phyloP scores from a whole-genome alignment of 495 filamentous ascomycete species.

The Neurospora hispaniola region DNA sequence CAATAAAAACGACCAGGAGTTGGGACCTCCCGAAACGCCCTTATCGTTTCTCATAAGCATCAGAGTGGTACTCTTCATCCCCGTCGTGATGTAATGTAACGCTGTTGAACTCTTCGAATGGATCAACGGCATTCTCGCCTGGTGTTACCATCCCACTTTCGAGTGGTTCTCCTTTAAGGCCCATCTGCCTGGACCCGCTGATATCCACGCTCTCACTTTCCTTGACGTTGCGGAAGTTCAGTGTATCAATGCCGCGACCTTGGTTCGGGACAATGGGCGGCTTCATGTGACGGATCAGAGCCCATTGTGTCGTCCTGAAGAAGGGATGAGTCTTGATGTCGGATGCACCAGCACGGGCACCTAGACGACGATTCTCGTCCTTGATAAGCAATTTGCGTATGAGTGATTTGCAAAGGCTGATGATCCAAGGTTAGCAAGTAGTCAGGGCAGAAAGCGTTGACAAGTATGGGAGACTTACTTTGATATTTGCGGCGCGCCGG shows the following conservation, averaged over 20 bases:
- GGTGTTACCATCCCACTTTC: slow-evolving; percentile 80
- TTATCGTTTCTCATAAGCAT: slow-evolving; percentile 1
- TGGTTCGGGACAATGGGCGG: slow-evolving; percentile 96
- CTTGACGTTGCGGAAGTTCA: slow-evolving; percentile 97
- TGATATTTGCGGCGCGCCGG: slow-evolving; percentile 72
- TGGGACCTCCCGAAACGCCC: slow-evolving; percentile 1
- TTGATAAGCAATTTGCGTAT: slow-evolving; percentile 97
- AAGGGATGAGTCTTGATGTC: slow-evolving; percentile 96
- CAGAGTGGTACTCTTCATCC: slow-evolving; percentile 43
- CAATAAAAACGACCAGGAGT: neutral
- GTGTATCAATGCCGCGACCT: slow-evolving; percentile 80
- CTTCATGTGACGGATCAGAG: slow-evolving; percentile 92
- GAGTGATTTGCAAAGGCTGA: slow-evolving; percentile 85
- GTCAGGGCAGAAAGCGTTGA: slow-evolving; percentile 5
- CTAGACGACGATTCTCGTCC: slow-evolving; percentile 89
- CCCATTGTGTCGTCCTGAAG: slow-evolving; percentile 94
- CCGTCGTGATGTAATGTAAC: slow-evolving; percentile 97
- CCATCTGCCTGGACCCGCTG: slow-evolving; percentile 45
- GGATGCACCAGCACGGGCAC: slow-evolving; percentile 87
- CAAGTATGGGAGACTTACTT: slow-evolving; percentile 51
- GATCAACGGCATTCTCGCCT: slow-evolving; percentile 69
- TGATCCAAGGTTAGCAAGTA: slow-evolving; percentile 7
- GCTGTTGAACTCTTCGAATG: slow-evolving; percentile 97
- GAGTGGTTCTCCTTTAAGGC: slow-evolving; percentile 66
- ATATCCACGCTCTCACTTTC: slow-evolving; percentile 95